A percentile compares a stretch with the other conserved stretches of the same genome.
Conservation (phyloP, 805 yeast species). For the Vanderwaltozyma tropicalis region DNA sequence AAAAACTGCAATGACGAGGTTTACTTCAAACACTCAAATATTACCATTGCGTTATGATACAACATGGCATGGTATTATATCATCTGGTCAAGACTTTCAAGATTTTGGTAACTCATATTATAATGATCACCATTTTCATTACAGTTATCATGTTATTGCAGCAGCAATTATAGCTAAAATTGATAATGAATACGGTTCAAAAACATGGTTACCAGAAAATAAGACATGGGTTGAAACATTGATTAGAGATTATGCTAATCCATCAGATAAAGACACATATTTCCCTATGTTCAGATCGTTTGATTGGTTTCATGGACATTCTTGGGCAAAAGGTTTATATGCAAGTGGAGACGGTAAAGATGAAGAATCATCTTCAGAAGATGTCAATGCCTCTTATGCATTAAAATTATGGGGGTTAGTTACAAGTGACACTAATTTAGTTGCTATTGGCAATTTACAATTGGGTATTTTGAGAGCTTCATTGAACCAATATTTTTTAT, state of each 20-base stretch:
- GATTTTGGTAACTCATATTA: constrained; percentile 69
- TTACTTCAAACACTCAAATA: constrained; percentile 33
- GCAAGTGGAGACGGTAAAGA: constrained; percentile 68
- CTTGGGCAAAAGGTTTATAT: constrained; percentile 68
- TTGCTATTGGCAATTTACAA: constrained; percentile 46
- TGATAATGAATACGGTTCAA: constrained; percentile 27
- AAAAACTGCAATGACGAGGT: constrained; percentile 35
- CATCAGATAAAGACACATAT: constrained; percentile 39
- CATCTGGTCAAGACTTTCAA: constrained; percentile 34
- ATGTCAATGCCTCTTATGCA: constrained; percentile 61
- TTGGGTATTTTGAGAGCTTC: constrained; percentile 48
- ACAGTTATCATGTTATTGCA: constrained; percentile 73
- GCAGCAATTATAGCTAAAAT: constrained; percentile 70
- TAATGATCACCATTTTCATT: constrained; percentile 84
- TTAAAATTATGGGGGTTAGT: constrained; percentile 56
- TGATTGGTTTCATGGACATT: constrained; percentile 71
- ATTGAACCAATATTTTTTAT: constrained; percentile 46
- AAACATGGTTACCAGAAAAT: constrained; percentile 39
- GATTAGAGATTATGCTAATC: constrained; percentile 60
- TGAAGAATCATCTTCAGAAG: constrained; percentile 67
- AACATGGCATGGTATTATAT: constrained; percentile 45
- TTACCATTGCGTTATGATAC: constrained; percentile 49
- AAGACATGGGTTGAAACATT: constrained; percentile 46
- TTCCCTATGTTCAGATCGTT: constrained; percentile 62
- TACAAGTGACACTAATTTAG: constrained; percentile 42